Percentiles rank a stretch among this genome's conserved stretches.
These are phyloP conservation scores for Cytospora schulzeri DNA, from an alignment of 2,329 filamentous ascomycete genomes.

Conservation along the genomic window DNA sequence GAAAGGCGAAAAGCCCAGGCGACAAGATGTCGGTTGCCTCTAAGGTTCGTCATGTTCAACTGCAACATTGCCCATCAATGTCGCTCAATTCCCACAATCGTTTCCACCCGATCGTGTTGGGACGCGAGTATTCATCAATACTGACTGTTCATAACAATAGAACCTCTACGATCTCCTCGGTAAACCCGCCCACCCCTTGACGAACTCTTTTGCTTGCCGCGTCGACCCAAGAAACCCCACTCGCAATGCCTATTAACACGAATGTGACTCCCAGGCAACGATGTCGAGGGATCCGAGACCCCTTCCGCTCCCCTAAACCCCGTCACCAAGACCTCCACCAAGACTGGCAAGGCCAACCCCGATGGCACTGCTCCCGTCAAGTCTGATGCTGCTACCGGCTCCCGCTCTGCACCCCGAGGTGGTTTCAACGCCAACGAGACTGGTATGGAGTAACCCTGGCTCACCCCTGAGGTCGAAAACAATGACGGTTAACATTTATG, in stretches of 20 bases:
- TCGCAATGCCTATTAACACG: slow-evolving; percentile 17
- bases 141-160: slow-evolving; percentile 48
- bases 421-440: slow-evolving; percentile 77
- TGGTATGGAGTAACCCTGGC: slow-evolving; percentile 63
- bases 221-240: slow-evolving; percentile 18
- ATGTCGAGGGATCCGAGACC: slow-evolving; percentile 69
- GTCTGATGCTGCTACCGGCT: slow-evolving; percentile 41
- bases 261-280: slow-evolving; percentile 53
- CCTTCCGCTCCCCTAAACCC: slow-evolving; percentile 82
- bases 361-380: slow-evolving; percentile 69
- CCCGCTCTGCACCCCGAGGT: slow-evolving; percentile 53
- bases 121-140: not conserved
- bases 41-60: slow-evolving; percentile 45
- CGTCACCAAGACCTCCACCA: slow-evolving; percentile 78
- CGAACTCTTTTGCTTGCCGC: slow-evolving; percentile 2
- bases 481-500: slow-evolving; percentile 26
- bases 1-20: slow-evolving; percentile 54
- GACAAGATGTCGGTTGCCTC: slow-evolving; percentile 65
- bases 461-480: slow-evolving; percentile 23
- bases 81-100: not conserved
- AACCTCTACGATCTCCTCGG: slow-evolving; percentile 99
- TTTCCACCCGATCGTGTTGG: not conserved
- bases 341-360: slow-evolving; percentile 82
- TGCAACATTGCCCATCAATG: not conserved
- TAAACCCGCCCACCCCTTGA: slow-evolving; percentile 49